phyloP scores from a whole-genome alignment of 768 basidiomycete genomes.

The Rhodosporidiobolus odoratus region DNA sequence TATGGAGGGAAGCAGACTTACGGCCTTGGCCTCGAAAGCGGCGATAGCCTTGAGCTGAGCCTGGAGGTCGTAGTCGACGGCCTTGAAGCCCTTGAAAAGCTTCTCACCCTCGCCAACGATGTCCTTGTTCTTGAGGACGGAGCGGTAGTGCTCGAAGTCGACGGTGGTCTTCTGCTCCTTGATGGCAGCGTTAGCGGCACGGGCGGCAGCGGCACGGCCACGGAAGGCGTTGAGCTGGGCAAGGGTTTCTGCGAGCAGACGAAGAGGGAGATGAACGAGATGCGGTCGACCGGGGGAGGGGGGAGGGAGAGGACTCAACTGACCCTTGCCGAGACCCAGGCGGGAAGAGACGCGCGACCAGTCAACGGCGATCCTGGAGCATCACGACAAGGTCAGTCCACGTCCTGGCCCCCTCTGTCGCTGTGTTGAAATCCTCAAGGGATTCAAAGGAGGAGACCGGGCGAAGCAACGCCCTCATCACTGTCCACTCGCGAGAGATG shows the following conservation, averaged over 20 bases:
- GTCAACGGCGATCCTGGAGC: conserved; percentile 23
- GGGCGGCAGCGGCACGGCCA: conserved; percentile 86
- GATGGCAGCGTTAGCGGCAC: conserved; percentile 62
- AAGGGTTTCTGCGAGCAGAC: conserved; percentile 59
- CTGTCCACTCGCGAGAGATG: no score
- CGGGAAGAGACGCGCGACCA: conserved; percentile 39
- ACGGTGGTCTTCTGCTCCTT: conserved; percentile 56
- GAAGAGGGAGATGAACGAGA: background rate
- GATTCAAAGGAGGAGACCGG: no score
- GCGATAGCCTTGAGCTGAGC: conserved; percentile 91
- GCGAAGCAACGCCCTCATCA: no score
- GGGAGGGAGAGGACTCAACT: background rate
- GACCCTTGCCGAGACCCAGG: conserved; percentile 48
- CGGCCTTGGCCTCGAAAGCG: conserved; percentile 92
- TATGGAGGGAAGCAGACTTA: conserved; percentile 51
- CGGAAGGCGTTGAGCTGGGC: conserved; percentile 88
- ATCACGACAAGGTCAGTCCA: background rate
- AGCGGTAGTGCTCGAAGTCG: conserved; percentile 86
- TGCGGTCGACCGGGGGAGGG: background rate
- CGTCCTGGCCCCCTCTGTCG: no score
- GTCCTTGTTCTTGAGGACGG: conserved; percentile 82
- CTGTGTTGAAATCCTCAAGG: no score
- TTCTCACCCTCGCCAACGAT: conserved; percentile 91
- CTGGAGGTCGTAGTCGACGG: conserved; percentile 83
- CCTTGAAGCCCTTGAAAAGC: conserved; percentile 79